phyloP scores from a whole-genome alignment of 345 rosid genomes.

The Eutrema heterophyllum region DNA sequence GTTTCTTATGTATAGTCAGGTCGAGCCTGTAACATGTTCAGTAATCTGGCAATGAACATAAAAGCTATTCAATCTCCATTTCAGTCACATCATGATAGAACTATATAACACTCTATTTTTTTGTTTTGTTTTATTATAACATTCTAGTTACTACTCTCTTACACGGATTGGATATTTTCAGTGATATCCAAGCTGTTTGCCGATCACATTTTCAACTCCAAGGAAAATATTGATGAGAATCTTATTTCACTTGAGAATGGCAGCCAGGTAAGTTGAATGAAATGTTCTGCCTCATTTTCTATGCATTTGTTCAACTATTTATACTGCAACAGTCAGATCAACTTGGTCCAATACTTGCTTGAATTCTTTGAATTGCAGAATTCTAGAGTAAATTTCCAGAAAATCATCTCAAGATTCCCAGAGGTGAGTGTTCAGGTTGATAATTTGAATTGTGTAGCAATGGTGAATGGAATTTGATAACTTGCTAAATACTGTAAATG shows the following conservation, averaged over 20 bases:
- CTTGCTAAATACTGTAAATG: neutral
- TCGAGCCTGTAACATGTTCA: neutral
- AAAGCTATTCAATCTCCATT: neutral
- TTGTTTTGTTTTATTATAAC: neutral
- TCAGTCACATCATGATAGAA: neutral
- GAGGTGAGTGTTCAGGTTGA: conserved; percentile 44
- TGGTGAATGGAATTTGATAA: neutral
- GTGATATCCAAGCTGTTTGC: conserved; percentile 52
- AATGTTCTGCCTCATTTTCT: neutral
- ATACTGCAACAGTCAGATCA: neutral
- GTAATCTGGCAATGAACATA: neutral
- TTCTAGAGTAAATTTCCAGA: conserved; percentile 38
- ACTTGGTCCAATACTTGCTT: conserved; percentile 1
- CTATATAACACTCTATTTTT: neutral
- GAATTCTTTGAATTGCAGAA: conserved; percentile 38
- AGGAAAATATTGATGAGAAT: conserved; percentile 65
- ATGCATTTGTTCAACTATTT: neutral
- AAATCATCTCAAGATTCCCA: conserved; percentile 48
- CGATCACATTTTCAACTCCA: conserved; percentile 48
- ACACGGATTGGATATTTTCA: conserved; percentile 30
- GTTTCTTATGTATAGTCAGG: neutral
- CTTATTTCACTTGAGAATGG: conserved; percentile 37
- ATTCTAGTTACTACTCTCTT: neutral
- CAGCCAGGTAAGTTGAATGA: conserved; percentile 40
- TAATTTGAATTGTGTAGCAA: neutral